These are phyloP conservation scores for Collybia mongolica DNA, from an alignment of 768 basidiomycete species.

Conservation along the genomic window DNA sequence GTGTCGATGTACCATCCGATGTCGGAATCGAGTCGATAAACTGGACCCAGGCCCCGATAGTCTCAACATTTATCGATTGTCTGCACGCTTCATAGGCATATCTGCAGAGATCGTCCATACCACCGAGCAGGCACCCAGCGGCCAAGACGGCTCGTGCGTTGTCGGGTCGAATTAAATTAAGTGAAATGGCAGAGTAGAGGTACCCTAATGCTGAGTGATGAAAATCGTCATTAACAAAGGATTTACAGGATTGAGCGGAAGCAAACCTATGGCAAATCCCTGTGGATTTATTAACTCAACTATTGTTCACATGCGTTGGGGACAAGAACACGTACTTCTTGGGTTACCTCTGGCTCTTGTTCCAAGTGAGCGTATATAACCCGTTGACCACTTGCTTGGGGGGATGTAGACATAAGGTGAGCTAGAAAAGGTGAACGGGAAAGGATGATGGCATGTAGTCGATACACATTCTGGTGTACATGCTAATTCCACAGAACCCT, in stretches of 20 bases:
- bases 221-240: slow-evolving; percentile 13
- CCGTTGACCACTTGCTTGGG: slow-evolving; percentile 62
- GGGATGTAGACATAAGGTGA: slow-evolving; percentile 83
- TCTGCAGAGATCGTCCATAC: slow-evolving; percentile 82
- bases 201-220: slow-evolving; percentile 65
- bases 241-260: slow-evolving; percentile 5
- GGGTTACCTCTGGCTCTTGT: slow-evolving; percentile 78
- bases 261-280: slow-evolving; percentile 76
- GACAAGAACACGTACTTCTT: slow-evolving; percentile 58
- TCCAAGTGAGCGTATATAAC: slow-evolving; percentile 75
- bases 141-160: slow-evolving; percentile 87
- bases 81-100: slow-evolving; percentile 79
- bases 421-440: slow-evolving; percentile 87
- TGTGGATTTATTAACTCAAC: slow-evolving; percentile 23
- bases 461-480: slow-evolving; percentile 72
- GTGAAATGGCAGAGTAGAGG: slow-evolving; percentile 72
- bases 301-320: slow-evolving; percentile 8
- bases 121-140: slow-evolving; percentile 80
- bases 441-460: slow-evolving; percentile 81
- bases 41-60: slow-evolving; percentile 73
- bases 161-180: slow-evolving; percentile 65
- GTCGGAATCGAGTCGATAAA: slow-evolving; percentile 64
- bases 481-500: slow-evolving; percentile 41
- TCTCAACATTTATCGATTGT: slow-evolving; percentile 73
- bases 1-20: slow-evolving; percentile 50